phyloP scores from a whole-genome alignment of 78 protist species.

The Dictyostelium firmibasis region DNA sequence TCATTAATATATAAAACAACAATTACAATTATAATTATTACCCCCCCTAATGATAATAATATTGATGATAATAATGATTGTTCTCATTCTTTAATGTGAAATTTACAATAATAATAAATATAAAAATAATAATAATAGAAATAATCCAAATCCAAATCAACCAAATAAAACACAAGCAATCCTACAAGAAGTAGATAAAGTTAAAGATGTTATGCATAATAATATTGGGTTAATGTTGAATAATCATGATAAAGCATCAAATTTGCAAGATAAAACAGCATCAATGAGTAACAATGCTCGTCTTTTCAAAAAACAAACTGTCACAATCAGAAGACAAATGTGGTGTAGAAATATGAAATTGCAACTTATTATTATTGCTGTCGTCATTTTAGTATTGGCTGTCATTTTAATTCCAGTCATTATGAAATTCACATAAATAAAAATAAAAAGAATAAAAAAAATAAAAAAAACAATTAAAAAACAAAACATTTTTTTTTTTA shows the following conservation, averaged over 20 bases:
- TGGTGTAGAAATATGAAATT: conserved; percentile 81
- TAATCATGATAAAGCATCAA: conserved; percentile 62
- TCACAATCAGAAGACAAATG: conserved; percentile 72
- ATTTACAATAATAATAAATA: neutral
- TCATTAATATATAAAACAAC: too few species aligned
- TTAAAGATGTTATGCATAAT: conserved; percentile 71
- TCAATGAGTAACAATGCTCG: conserved; percentile 63
- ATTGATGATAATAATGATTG: too few species aligned
- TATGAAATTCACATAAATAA: neutral
- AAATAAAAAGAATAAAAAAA: neutral
- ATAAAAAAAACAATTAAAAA: neutral
- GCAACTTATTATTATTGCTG: conserved; percentile 49
- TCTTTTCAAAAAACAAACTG: conserved; percentile 59
- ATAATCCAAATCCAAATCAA: neutral
- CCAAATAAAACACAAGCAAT: conserved; percentile 53
- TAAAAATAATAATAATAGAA: neutral
- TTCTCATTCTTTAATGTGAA: too few species aligned
- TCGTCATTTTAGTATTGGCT: conserved; percentile 46
- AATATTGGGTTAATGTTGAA: conserved; percentile 65
- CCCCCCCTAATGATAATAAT: too few species aligned
- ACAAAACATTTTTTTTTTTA: neutral
- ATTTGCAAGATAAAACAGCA: conserved; percentile 63
- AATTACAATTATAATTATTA: too few species aligned
- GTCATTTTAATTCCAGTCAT: conserved; percentile 54
- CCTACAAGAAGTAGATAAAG: conserved; percentile 72